Base-by-base conservation (phyloP, 495 filamentous ascomycete species). In the Talaromyces liani region DNA sequence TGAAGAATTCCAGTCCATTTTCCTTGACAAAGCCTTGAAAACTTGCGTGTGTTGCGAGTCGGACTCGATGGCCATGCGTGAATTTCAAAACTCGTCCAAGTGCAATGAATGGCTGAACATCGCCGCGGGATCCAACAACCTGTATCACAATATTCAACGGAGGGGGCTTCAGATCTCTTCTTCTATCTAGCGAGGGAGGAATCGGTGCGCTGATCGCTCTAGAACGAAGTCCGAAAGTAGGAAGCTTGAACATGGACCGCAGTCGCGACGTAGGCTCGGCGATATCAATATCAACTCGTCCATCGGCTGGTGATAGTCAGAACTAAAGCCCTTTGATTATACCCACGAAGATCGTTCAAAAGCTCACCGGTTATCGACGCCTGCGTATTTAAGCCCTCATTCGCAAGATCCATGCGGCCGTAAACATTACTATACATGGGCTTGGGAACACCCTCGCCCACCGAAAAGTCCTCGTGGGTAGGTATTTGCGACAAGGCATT, bases 1-100 rank as follows among this genome's bases (percentile, higher is more conserved):
- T 82, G 75, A 91, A 93, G 72, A 92, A 93, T 69, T 93, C 90
- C 4, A 93, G 74, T 0, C 84, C 87, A 68, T 85, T 83, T n/a
- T 87, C 82, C 60, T 84, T 76, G 22, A 93, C 83, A 62, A 89
- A 88, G 4, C 84, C 72, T 65, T 86, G 79, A 68, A 94, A 94
- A 12, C 82, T 82, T 3, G 83, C 76, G 73, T 94, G 90, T 1
- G 90, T 93, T 16, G 90, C 90, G 8, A 93, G 74, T 24, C 90
- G 83, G 4, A 93, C 87, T 22, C 90, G 83, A 73, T 93, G 90
- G n/a, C 85, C 84, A 68, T 88, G 84, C 4, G 72, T 77, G 27
- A 82, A 69, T 67, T 87, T 83, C 22, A 95, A 70, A 0, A 80
- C 77, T 69, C 84, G 83, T 0, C 88, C 89, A 6, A 91, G 71